phyloP scores from a whole-genome alignment of 306 rosid genomes.

The Arachis stenosperma region DNA sequence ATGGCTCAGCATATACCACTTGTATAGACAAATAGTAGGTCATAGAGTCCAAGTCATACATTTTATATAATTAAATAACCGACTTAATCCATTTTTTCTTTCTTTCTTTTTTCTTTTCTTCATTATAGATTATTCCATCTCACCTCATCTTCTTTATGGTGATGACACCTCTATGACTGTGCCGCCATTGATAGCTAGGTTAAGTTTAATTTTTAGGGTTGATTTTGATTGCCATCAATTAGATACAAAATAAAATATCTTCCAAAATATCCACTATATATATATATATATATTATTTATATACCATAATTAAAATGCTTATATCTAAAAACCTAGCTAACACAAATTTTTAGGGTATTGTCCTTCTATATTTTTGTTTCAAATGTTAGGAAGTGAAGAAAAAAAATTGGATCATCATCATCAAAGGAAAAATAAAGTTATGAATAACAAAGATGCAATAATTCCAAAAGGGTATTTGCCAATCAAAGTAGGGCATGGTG shows the following conservation, averaged over 20 bases:
- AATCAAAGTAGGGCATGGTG: conserved; percentile 71
- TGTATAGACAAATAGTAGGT: neutral
- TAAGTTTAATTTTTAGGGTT: too few relatives aligned
- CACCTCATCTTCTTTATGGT: neutral
- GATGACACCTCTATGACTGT: neutral
- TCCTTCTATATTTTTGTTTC: neutral
- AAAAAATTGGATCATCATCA: neutral
- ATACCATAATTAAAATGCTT: neutral
- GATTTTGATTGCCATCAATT: conserved; percentile 4
- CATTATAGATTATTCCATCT: neutral
- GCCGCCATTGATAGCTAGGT: neutral
- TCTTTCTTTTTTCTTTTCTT: neutral
- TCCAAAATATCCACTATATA: neutral
- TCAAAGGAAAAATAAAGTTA: conserved; percentile 35
- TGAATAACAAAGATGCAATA: neutral
- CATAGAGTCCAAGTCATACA: conserved; percentile 6
- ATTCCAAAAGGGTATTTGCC: conserved; percentile 66
- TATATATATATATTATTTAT: neutral
- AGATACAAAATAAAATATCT: too few relatives aligned
- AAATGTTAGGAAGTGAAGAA: conserved; percentile 36
- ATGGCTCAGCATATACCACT: conserved; percentile 4
- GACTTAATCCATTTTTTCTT: neutral
- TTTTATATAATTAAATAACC: conserved; percentile 28
- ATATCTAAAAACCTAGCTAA: neutral
- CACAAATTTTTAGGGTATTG: neutral